Base-by-base conservation (phyloP, 768 basidiomycete species). In the Hysterangium stoloniferum region DNA sequence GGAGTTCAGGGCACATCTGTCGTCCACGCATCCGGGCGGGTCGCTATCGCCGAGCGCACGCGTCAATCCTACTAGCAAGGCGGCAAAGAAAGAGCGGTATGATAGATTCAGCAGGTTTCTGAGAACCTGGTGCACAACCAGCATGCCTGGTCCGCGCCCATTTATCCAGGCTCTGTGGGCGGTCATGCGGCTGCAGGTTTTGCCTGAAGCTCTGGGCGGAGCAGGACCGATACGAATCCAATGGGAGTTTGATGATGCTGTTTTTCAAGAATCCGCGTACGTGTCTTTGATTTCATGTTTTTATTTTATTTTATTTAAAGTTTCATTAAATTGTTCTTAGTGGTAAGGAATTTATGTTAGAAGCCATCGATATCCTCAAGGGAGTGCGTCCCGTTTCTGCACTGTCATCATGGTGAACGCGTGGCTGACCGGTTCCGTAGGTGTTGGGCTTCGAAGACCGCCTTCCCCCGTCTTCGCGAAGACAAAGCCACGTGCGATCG, bases 201-300 rank as follows among this genome's bases (percentile, higher is more conserved):
- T 93, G 38, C 88, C 90, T 43, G 79, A 82, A 61, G 75, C 77
- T 38, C 72, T 89, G 34, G 90, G 92, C 40, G 91, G 92, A 48
- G 86, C 86, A 29, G 92, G 89, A 40, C 64, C 66, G 28, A 72
- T 71, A 58, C 72, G 77, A 58, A 80, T 94, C 48, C 77, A 86
- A 59, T 95, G 92, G 92, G 88, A 92, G 70, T 71, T 94, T 19
- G 92, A 95, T 64, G 92, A 95, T 70, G 90, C 90, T 17, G 88
- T 94, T 13, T 90, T 94, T 69, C 85, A 91, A 61, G 92, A 95
- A 68, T 79, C 90, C 56, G 91, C 87, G 91, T 91, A 73, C 73
- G 91, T 78, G 17, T 52, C 43, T 61, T 52, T n/a, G 53, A 53
- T 50, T 53, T 44, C 53, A 52, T n/a, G n/a, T n/a, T n/a, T n/a